Evolutionary conservation across 2,329 filamentous ascomycete genomes (phyloP).

Genomic region (Sporothrix dimorphospora): DNA sequence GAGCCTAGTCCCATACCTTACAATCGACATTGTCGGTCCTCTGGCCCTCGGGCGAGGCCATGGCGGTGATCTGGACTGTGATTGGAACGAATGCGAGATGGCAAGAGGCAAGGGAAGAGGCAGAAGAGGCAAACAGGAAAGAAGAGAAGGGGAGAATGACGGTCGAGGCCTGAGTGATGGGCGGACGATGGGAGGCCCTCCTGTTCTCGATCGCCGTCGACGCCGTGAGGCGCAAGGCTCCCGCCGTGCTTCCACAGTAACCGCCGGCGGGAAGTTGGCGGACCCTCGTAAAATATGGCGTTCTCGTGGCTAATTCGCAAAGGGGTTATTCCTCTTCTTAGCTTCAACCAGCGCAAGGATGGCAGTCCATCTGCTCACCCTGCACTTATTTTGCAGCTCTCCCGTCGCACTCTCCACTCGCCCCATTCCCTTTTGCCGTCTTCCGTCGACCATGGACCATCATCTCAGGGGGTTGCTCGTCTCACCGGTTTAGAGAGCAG

Average conservation of each 20-base stretch:
- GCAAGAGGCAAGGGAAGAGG: neutral
- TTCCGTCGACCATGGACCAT: constrained; percentile 13
- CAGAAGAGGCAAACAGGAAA: neutral
- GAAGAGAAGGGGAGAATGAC: neutral
- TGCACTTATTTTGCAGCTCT: constrained; percentile 11
- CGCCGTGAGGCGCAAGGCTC: neutral
- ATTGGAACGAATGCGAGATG: neutral
- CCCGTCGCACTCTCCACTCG: constrained; percentile 7
- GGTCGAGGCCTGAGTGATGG: neutral
- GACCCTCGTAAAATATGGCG: neutral
- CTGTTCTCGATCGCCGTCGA: neutral
- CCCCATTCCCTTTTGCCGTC: neutral
- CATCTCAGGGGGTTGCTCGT: neutral
- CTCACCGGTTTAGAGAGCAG: constrained; percentile 11
- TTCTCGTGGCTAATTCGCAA: neutral
- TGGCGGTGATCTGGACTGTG: neutral
- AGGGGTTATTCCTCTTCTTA: neutral
- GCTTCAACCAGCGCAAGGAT: constrained; percentile 8
- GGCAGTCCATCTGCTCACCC: neutral
- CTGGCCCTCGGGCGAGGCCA: neutral
- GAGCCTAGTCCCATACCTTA: neutral
- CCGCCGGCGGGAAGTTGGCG: neutral
- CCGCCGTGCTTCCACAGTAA: neutral
- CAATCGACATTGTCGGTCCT: neutral
- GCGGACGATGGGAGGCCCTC: neutral